Evolutionary conservation across 2,329 filamentous ascomycete species (phyloP), one percentile per base, ranked within the genome.

Genomic region (Cyphellophora europaea): DNA sequence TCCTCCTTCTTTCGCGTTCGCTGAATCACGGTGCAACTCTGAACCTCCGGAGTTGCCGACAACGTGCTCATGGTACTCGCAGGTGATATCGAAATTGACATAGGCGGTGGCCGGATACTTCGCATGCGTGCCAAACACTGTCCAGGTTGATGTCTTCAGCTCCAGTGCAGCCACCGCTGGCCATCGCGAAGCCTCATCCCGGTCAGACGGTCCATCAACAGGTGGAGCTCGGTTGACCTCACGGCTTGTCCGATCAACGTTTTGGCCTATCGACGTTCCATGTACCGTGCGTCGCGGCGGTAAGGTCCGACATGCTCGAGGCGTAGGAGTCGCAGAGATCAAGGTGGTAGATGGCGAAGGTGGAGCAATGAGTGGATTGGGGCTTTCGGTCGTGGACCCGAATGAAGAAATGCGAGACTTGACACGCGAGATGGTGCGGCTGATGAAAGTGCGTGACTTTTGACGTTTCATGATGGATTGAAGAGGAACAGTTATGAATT

Each of bases 81-180:
- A 19, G 11, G 33, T 37, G 15, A 44, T 18, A 19, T 40, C 25
- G 30, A 44, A 35, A 17, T 37, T 35, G 18, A 36, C 42, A 27
- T 44, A 37, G 19, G 42, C 40, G 8, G 31, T 37, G 11, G 40
- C 32, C 12, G 32, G 23, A 30, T 29, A 41, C 14, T 36, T 34
- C 6, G 38, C 15, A 27, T 27, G 21, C 15, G 30, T 18, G 5
- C 27, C 37, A 15, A 32, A 38, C 12, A 37, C 37, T 8, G 23
- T 30, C 33, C 38, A 42, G 12, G 39, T 30, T 17, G 30, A 40
- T 6, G 34, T 33, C n/a, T 38, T 32, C n/a, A 44, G 27, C 12
- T 18, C 35, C 13, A 41, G 31, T 2, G 34, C 34, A 6, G 39
- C 32, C 10, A 44, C 32, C 30, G n/a, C n/a, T n/a, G n/a, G n/a